These are phyloP conservation scores for Syzygium aqueum DNA, from an alignment of 345 rosid species.

Conservation along the genomic window DNA sequence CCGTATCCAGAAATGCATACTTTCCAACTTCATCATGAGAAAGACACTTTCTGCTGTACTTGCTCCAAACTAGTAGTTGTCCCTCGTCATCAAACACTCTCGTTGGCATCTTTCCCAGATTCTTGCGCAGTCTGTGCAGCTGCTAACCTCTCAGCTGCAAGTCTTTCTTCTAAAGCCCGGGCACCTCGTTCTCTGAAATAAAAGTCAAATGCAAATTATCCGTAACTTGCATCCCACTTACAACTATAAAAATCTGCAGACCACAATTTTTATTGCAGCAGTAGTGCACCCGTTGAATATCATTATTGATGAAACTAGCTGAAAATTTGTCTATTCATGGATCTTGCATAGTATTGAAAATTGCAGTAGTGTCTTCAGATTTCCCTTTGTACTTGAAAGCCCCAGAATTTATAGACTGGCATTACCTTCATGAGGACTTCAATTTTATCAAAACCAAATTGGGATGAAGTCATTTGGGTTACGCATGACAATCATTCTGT, in stretches of 20 bases:
- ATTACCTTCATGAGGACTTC: neutral
- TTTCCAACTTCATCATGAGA: neutral
- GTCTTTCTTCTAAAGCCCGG: slow-evolving; percentile 94
- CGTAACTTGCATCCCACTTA: neutral
- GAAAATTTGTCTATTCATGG: neutral
- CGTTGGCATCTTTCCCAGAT: slow-evolving; percentile 39
- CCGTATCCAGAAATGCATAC: neutral
- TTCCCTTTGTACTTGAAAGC: neutral
- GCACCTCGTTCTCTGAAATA: slow-evolving; percentile 94
- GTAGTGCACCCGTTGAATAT: neutral
- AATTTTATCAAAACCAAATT: neutral
- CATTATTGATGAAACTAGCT: neutral
- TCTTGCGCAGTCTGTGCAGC: slow-evolving; percentile 43
- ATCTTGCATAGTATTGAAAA: neutral
- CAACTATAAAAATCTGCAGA: neutral
- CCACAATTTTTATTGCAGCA: neutral
- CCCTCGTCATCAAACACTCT: slow-evolving; percentile 39
- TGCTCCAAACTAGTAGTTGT: neutral
- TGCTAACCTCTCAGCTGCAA: slow-evolving; percentile 70
- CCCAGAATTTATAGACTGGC: neutral
- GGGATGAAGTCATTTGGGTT: neutral
- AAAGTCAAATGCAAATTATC: neutral
- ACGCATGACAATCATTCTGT: too few relatives aligned
- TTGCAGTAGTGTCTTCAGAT: neutral
- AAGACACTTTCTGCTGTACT: slow-evolving; percentile 1